Conservation (phyloP, 495 filamentous ascomycete species). For the Aspergillus indologenus region DNA sequence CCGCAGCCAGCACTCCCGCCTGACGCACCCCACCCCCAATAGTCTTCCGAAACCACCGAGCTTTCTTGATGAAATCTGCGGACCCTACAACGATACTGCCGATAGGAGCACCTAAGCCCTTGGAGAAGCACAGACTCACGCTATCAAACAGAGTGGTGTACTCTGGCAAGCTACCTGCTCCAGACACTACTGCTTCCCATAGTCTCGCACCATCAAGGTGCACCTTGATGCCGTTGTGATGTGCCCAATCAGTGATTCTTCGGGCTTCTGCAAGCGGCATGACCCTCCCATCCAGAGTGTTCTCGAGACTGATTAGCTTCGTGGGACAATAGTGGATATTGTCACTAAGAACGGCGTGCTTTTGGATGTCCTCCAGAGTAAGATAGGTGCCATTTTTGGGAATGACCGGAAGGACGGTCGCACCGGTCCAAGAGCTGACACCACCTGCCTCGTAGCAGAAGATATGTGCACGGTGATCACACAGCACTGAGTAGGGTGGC, state of each 20-base stretch:
- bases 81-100: constrained; percentile 75
- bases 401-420: constrained; percentile 36
- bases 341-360: constrained; percentile 39
- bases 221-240: constrained; percentile 61
- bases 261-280: constrained; percentile 69
- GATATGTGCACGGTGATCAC: constrained; percentile 49
- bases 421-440: constrained; percentile 44
- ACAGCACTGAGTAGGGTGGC: constrained; percentile 50
- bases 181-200: constrained; percentile 69
- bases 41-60: constrained; percentile 76
- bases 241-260: constrained; percentile 68
- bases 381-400: constrained; percentile 67
- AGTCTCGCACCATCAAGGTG: constrained; percentile 85
- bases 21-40: constrained; percentile 83
- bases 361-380: constrained; percentile 71
- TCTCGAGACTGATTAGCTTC: constrained; percentile 77
- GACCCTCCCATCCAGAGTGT: constrained; percentile 75
- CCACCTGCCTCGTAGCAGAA: constrained; percentile 50
- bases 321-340: constrained; percentile 61
- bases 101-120: constrained; percentile 85
- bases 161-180: constrained; percentile 60
- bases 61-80: constrained; percentile 62
- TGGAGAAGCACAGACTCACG: constrained; percentile 80
- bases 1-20: constrained; percentile 49
- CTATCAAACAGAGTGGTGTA: constrained; percentile 75